Evolutionary conservation across 768 basidiomycete genomes (phyloP).

Genomic region (Leccinellum rugosiceps): DNA sequence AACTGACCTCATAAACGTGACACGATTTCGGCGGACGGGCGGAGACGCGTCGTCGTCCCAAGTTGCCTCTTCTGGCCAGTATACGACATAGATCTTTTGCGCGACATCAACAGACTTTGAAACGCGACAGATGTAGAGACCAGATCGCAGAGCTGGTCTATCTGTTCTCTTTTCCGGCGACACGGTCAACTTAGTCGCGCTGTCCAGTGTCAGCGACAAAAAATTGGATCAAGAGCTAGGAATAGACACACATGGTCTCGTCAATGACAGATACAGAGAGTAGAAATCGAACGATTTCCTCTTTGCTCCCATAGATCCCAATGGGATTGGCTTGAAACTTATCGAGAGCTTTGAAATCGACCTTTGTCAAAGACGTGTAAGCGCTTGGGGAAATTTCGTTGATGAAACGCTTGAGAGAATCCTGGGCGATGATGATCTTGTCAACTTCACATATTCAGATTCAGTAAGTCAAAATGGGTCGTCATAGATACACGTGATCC

Average conservation of each 20-base stretch:
- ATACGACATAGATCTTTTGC: conserved; percentile 45
- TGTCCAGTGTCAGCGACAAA: conserved; percentile 2
- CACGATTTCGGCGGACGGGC: conserved; percentile 47
- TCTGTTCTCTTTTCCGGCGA: background rate
- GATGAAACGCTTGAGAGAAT: conserved; percentile 45
- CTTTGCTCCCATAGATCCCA: conserved; percentile 56
- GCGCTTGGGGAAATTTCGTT: conserved; percentile 49
- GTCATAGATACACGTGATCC: background rate
- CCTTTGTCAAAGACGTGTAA: conserved; percentile 52
- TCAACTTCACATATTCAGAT: conserved; percentile 40
- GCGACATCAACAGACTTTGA: background rate
- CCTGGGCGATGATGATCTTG: conserved; percentile 60
- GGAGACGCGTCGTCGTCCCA: conserved; percentile 52
- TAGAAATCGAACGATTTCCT: conserved; percentile 49
- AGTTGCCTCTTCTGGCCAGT: conserved; percentile 61
- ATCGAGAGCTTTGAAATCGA: conserved; percentile 56
- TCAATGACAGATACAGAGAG: conserved; percentile 35
- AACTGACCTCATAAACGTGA: conserved; percentile 57
- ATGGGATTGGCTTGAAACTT: conserved; percentile 42
- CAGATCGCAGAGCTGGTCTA: conserved; percentile 41
- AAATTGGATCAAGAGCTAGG: background rate
- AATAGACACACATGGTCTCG: conserved; percentile 36
- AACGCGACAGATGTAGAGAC: conserved; percentile 44
- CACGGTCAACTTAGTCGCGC: conserved; percentile 11
- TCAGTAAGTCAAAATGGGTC: background rate